Base-by-base conservation (phyloP, 768 basidiomycete genomes). In the Leucosporidium scottii region DNA sequence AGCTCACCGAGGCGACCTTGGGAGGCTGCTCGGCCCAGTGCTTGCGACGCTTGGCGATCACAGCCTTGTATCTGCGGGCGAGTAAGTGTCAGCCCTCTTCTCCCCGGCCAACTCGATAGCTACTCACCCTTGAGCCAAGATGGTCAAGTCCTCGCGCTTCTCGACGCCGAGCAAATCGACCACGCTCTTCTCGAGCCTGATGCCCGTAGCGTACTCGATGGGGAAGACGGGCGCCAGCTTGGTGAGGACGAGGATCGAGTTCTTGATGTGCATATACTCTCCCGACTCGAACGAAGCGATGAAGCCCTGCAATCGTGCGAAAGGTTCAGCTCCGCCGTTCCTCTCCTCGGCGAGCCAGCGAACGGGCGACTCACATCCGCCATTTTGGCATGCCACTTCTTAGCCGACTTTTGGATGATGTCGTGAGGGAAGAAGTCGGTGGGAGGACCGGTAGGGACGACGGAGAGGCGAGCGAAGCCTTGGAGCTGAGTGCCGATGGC, bases 191-290 rank as follows among this genome's bases (percentile, higher is more conserved):
- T 67, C 49, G 34, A 76, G 84, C 34, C 82, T 81, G 72, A 87
- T 83, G 70, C 93, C 84, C 7, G 85, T 83, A 27, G 77, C 77
- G 71, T 86, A 83, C 54, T 91, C 82, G 50, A 89, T 76, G 31
- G 94, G 94, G 79, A 96, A 96, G 59, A 90, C 87, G 1, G 90
- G 87, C 36, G 93, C 82, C 27, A 97, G 85, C 77, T 96, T 91
- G 75, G 93, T 91, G 70, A 96, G 82, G 34, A 99, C 87, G 49
- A 93, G 85, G 78, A 98, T 89, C n/a, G 91, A 84, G 76, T 99
- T 99, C 78, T 94, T 93, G 62, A 97, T 90, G 74, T 92, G 92
- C 89, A 97, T 94, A 77, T 93, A 98, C 75, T 93, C 93, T 59
- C 84, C 85, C 3, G 92, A 88, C 74, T 87, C 84, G 68, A 97